Evolutionary conservation across 2,329 filamentous ascomycete genomes (phyloP).

Genomic region (Madurella fahalii): DNA sequence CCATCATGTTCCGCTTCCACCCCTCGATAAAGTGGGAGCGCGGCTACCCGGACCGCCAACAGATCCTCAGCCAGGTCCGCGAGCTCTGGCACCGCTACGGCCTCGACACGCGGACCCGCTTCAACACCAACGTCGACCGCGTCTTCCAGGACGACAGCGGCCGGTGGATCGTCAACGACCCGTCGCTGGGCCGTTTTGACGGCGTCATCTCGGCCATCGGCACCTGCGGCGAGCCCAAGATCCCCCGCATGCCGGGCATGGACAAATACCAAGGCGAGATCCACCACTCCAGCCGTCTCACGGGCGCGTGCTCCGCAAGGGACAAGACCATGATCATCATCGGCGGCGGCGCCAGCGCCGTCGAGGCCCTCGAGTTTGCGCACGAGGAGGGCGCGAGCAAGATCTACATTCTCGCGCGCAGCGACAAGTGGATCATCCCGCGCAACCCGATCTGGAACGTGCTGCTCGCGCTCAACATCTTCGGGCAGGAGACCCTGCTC

Average conservation of each 20-base stretch:
- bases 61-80: constrained; percentile 70
- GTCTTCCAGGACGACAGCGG: constrained; percentile 65
- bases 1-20: constrained; percentile 83
- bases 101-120: constrained; percentile 65
- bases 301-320: constrained; percentile 54
- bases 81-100: constrained; percentile 72
- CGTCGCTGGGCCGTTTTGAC: constrained; percentile 67
- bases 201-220: constrained; percentile 75
- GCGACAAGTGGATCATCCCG: constrained; percentile 85
- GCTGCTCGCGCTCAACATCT: constrained; percentile 71
- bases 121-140: constrained; percentile 64
- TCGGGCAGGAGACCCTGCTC: constrained; percentile 70
- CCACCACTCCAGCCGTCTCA: constrained; percentile 71
- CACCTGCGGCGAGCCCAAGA: constrained; percentile 72
- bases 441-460: constrained; percentile 71
- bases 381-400: constrained; percentile 61
- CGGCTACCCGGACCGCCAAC: constrained; percentile 72
- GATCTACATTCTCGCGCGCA: constrained; percentile 69
- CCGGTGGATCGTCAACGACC: constrained; percentile 74
- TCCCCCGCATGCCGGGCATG: constrained; percentile 66
- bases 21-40: constrained; percentile 69
- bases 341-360: constrained; percentile 74
- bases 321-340: constrained; percentile 74
- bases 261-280: constrained; percentile 68
- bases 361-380: constrained; percentile 79